Conservation (phyloP, 1,284 basidiomycete species). For the Puccinia triticina region DNA sequence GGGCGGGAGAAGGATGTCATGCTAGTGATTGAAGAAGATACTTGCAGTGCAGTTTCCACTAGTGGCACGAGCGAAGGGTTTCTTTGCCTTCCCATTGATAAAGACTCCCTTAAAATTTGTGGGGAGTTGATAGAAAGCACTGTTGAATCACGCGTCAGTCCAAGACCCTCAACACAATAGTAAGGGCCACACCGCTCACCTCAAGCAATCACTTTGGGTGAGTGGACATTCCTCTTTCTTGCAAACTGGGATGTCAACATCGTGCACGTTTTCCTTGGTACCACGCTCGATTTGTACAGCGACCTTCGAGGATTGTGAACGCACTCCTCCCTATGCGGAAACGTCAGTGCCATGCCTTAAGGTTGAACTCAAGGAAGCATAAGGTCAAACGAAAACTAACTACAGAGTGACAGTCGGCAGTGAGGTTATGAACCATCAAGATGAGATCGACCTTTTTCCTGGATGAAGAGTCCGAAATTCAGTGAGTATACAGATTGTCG, state of each 20-base stretch:
- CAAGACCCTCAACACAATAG: neutral
- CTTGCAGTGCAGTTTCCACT: conserved; percentile 13
- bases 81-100: neutral
- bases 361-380: neutral
- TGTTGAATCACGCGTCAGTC: neutral
- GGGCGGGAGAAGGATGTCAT: too few species aligned
- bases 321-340: neutral
- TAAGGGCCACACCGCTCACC: neutral
- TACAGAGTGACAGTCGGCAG: neutral
- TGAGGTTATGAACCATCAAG: conserved; percentile 7
- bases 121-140: conserved; percentile 4
- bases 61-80: neutral
- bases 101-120: neutral
- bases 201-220: conserved; percentile 20
- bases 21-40: neutral
- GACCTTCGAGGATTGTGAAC: conserved; percentile 1
- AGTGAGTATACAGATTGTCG: neutral
- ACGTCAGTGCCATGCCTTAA: neutral
- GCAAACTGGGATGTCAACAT: neutral
- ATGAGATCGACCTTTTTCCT: neutral
- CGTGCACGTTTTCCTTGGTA: neutral
- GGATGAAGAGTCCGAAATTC: neutral
- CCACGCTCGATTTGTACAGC: neutral
- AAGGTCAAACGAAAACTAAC: neutral
- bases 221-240: conserved; percentile 5